phyloP scores from a whole-genome alignment of 345 rosid species.

The Populus davidiana region DNA sequence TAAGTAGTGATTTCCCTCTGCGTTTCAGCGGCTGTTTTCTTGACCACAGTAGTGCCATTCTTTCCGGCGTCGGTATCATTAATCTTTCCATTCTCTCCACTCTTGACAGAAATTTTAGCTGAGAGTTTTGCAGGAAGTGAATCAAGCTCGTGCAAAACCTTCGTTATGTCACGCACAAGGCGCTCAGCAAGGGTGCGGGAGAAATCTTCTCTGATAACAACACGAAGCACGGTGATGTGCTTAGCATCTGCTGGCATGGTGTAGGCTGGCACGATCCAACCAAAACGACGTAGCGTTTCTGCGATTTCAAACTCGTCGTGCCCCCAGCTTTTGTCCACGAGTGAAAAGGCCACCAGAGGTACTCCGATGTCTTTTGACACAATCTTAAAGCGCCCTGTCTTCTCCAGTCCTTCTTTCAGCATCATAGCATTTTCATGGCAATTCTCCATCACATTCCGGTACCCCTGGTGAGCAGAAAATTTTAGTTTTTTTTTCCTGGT shows the following conservation, averaged over 20 bases:
- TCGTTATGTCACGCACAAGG: conserved; percentile 64
- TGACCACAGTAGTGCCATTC: conserved; percentile 24
- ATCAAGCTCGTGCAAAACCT: conserved; percentile 77
- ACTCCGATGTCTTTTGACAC: conserved; percentile 86
- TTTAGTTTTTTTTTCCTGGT: not conserved
- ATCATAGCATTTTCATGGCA: conserved; percentile 69
- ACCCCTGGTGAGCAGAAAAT: conserved; percentile 40
- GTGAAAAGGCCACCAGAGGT: conserved; percentile 85
- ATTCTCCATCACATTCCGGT: conserved; percentile 86
- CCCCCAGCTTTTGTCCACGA: conserved; percentile 53
- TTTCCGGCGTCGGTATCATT: not conserved
- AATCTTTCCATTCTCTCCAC: conserved; percentile 19
- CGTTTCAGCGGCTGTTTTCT: conserved; percentile 66
- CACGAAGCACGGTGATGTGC: conserved; percentile 84
- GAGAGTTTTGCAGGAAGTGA: conserved; percentile 47
- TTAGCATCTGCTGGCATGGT: conserved; percentile 90
- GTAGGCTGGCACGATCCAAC: conserved; percentile 94
- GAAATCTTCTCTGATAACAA: conserved; percentile 87
- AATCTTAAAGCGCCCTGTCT: conserved; percentile 64
- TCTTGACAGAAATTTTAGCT: conserved; percentile 32
- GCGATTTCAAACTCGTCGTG: conserved; percentile 78
- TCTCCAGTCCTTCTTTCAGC: conserved; percentile 68
- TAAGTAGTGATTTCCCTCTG: conserved; percentile 61
- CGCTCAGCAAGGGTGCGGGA: conserved; percentile 90
- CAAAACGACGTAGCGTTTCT: conserved; percentile 77